Evolutionary conservation across 208 protist genomes (phyloP).

Genomic region (Acanthamoeba triangularis): DNA sequence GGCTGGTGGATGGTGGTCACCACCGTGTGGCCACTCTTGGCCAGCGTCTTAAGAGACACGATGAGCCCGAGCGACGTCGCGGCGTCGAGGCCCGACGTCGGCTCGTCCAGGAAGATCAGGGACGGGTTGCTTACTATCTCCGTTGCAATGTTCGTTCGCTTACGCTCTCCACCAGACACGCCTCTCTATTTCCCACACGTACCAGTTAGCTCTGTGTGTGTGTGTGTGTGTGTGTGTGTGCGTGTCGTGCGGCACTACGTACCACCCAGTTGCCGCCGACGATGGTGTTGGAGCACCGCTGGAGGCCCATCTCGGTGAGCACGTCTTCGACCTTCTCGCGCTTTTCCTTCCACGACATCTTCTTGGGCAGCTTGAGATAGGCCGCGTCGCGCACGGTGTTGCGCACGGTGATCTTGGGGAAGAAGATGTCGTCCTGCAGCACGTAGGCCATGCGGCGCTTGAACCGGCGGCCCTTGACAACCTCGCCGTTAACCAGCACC

Average conservation of each 20-base stretch:
- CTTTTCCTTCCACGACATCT: conserved; percentile 38
- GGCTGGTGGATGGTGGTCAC: conserved; percentile 97
- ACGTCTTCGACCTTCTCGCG: conserved; percentile 23
- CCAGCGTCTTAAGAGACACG: conserved; percentile 91
- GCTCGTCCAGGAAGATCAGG: conserved; percentile 84
- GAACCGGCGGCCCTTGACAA: conserved; percentile 39
- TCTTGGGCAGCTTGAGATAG: conserved; percentile 66
- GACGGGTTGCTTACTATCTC: conserved; percentile 82
- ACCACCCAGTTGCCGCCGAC: conserved; percentile 42
- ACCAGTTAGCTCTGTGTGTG: background rate
- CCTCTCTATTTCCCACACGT: background rate
- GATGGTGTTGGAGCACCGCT: conserved; percentile 4
- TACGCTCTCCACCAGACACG: conserved; percentile 79
- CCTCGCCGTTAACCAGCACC: conserved; percentile 39
- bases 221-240: background rate
- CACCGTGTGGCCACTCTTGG: conserved; percentile 90
- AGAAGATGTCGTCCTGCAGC: conserved; percentile 84
- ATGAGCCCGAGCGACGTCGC: conserved; percentile 93
- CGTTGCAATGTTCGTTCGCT: conserved; percentile 85
- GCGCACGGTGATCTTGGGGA: conserved; percentile 78
- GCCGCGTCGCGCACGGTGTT: conserved; percentile 81
- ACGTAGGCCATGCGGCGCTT: conserved; percentile 64
- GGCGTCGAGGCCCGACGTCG: conserved; percentile 92
- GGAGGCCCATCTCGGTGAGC: conserved; percentile 71
- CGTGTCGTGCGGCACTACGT: background rate